A percentile compares a stretch with the other conserved stretches of the same genome.
Evolutionary conservation across 2,329 filamentous ascomycete genomes (phyloP).

Genomic region (Fusarium napiforme): DNA sequence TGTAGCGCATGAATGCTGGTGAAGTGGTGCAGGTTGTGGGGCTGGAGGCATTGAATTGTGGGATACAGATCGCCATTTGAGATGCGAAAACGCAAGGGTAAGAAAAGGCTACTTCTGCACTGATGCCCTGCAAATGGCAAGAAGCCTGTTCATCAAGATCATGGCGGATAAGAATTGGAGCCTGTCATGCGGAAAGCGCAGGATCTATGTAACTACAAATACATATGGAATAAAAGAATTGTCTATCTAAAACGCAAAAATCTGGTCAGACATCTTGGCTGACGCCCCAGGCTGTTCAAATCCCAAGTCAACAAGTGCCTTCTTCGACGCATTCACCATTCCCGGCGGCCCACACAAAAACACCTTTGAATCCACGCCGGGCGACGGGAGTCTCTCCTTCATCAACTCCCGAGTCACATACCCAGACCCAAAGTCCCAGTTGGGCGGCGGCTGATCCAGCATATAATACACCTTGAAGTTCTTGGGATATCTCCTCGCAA

Average conservation of each 20-base stretch:
- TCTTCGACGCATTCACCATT: constrained; percentile 68
- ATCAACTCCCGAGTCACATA: constrained; percentile 64
- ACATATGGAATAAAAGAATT: no score
- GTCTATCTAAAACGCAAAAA: constrained; percentile 53
- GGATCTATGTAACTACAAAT: no score
- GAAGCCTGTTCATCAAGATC: no score
- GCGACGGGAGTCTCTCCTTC: constrained; percentile 57
- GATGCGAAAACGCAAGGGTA: no score
- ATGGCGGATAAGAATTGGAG: no score
- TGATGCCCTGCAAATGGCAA: no score
- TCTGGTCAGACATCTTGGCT: constrained; percentile 63
- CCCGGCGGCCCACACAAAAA: constrained; percentile 70
- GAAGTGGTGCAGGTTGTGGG: no score
- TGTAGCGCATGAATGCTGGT: no score
- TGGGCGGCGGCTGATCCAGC: constrained; percentile 57
- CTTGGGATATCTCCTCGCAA: constrained; percentile 60
- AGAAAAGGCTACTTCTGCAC: no score
- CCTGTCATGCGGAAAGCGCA: no score
- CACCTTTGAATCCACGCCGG: constrained; percentile 60
- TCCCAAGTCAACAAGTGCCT: constrained; percentile 57
- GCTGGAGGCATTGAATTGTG: no score
- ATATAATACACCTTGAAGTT: constrained; percentile 68
- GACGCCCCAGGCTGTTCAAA: constrained; percentile 61
- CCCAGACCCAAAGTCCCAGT: constrained; percentile 61
- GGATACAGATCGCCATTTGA: no score